phyloP scores from a whole-genome alignment of 768 basidiomycete species.

The Hericium erinaceus region DNA sequence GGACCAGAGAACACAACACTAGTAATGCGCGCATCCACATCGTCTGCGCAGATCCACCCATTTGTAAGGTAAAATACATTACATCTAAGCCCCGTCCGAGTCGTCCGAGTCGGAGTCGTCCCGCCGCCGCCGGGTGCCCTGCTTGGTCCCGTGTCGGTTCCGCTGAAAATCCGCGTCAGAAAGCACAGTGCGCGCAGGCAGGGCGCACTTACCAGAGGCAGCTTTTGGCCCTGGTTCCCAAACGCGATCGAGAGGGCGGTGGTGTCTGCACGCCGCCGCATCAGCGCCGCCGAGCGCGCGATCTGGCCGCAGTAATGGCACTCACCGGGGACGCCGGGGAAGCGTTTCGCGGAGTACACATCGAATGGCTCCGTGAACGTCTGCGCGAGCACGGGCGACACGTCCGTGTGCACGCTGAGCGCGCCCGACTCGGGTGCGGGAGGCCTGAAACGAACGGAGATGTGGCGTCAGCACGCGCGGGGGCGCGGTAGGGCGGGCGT shows the following conservation, averaged over 20 bases:
- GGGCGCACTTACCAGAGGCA: slow-evolving; percentile 60
- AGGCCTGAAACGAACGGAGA: slow-evolving; percentile 36
- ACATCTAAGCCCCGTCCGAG: slow-evolving; percentile 38
- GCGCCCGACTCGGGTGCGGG: slow-evolving; percentile 69
- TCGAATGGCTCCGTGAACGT: slow-evolving; percentile 76
- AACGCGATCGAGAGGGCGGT: slow-evolving; percentile 83
- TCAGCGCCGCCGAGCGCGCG: neutral
- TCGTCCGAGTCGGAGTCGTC: slow-evolving; percentile 62
- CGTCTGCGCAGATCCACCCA: neutral
- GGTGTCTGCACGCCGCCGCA: slow-evolving; percentile 43
- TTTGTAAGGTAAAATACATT: neutral
- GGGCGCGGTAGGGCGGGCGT: neutral
- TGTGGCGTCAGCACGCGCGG: neutral
- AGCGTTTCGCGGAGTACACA: slow-evolving; percentile 89
- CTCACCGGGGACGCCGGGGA: slow-evolving; percentile 87
- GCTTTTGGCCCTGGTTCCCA: slow-evolving; percentile 84
- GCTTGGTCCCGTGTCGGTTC: slow-evolving; percentile 71
- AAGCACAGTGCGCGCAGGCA: slow-evolving; percentile 4
- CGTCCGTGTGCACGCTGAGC: slow-evolving; percentile 50
- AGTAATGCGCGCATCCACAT: neutral
- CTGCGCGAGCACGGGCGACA: slow-evolving; percentile 75
- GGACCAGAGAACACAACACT: neutral
- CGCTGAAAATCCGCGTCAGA: slow-evolving; percentile 37
- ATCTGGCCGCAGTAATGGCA: slow-evolving; percentile 16
- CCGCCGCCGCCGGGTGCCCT: slow-evolving; percentile 45